Evolutionary conservation across 768 basidiomycete genomes (phyloP).

Genomic region (Naganishia vishniacii): DNA sequence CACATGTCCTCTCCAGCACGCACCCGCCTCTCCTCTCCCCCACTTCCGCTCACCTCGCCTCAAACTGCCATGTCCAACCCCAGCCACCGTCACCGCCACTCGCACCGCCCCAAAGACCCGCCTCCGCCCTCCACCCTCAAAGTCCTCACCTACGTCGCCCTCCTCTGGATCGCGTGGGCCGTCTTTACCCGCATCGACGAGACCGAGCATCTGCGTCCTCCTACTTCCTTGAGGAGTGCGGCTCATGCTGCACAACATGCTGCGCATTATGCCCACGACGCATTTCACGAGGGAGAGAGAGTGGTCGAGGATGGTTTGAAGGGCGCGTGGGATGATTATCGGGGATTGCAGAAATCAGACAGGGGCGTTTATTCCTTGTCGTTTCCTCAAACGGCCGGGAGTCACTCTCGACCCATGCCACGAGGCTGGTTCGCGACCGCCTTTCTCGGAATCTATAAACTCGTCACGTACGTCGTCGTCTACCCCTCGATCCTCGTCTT

Average conservation of each 20-base stretch:
- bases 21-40: too few relatives aligned
- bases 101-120: not conserved
- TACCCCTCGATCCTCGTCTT: constrained; percentile 4
- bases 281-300: constrained; percentile 3
- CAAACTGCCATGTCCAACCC: not conserved
- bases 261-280: not conserved
- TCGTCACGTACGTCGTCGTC: constrained; percentile 12
- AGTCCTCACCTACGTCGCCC: constrained; percentile 6
- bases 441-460: not conserved
- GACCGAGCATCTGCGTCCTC: constrained; percentile 11
- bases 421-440: constrained; percentile 10
- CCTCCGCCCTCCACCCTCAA: constrained; percentile 9
- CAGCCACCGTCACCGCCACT: constrained; percentile 8
- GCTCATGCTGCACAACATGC: not conserved
- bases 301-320: constrained; percentile 8
- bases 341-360: constrained; percentile 2
- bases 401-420: too few relatives aligned
- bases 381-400: constrained; percentile 1
- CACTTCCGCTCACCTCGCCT: not conserved
- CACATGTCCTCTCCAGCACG: too few relatives aligned
- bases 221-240: not conserved
- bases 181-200: constrained; percentile 13
- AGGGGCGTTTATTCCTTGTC: constrained; percentile 8
- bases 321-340: constrained; percentile 14
- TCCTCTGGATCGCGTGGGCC: constrained; percentile 13